Conservation (phyloP, 257 asterid genomes). For the Orobanche coerulescens region DNA sequence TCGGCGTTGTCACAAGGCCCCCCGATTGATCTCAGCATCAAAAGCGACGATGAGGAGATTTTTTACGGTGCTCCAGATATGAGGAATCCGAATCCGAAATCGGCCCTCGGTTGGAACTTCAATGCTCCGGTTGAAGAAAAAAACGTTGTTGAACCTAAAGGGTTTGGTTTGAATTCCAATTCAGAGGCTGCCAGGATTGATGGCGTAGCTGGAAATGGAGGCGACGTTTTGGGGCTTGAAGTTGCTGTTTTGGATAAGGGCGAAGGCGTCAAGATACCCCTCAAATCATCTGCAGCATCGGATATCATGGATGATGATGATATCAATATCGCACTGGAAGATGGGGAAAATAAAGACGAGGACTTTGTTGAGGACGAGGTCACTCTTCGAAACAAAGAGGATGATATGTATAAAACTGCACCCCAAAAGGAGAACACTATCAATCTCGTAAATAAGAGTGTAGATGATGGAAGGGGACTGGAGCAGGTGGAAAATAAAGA, state of each 20-base stretch:
- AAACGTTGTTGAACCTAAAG: neutral
- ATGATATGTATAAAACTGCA: neutral
- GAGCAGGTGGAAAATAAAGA: neutral
- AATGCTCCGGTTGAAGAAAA: neutral
- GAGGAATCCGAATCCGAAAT: neutral
- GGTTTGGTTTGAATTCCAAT: neutral
- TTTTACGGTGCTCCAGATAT: neutral
- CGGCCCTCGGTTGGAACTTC: neutral
- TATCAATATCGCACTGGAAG: neutral
- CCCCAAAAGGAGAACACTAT: too few relatives aligned
- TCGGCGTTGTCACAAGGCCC: neutral
- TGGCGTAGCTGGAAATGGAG: neutral
- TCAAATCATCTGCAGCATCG: neutral
- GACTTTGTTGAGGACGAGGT: neutral
- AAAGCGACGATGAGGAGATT: neutral
- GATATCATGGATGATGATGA: neutral
- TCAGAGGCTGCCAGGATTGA: neutral
- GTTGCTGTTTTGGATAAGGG: neutral
- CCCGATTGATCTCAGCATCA: neutral
- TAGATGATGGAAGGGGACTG: too few relatives aligned
- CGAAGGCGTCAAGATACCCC: neutral
- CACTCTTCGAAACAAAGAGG: neutral
- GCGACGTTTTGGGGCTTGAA: neutral
- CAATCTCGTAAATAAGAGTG: too few relatives aligned
- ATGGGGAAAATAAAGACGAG: neutral